Evolutionary conservation across 1,139 yeast species (phyloP), one percentile per base, ranked within the genome.

Genomic region (Groenewaldozyma auringiensis): DNA sequence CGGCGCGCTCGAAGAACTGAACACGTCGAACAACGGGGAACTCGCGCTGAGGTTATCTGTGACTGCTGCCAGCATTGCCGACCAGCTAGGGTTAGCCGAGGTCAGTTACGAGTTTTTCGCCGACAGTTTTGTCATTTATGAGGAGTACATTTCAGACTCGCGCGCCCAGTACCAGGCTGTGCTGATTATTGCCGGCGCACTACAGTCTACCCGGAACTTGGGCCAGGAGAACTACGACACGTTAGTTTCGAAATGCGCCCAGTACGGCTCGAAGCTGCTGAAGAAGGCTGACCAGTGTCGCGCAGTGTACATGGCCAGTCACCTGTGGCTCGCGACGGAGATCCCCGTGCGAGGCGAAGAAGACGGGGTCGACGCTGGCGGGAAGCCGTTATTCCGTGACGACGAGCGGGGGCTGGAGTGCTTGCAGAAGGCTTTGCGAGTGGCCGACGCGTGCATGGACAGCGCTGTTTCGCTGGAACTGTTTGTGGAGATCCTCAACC

Each of bases 231-330:
- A 78, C 57, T 89, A 85, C 63, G 94, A 87, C 56, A 76, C 79
- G 6, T 70, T 92, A 54, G 87, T 88, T 41, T 84, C 94, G 20
- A 83, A 89, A 60, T 75, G 92, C 47, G 87, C 96, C 1, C 67
- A 89, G 42, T 86, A 88, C 60, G 95, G 95, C 1, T 85, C 95
- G 8, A 86, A 86, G 61, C 71, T 92, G 47, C 73, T 92, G 60
- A 87, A 86, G 62, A 92, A 89, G 62, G 92, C 92, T 31, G 97
- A 89, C 59, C 98, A 89, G 64, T 89, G 97, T 61, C 78, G 96
- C 20, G 81, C 95, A 0, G 94, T 92, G 4, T 86, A 84, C 59
- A 67, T 79, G 45, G 89, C 96, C 45, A 82, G 95, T 2, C 96
- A 92, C 64, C 68, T 92, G 44, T 92, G 96, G 96, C 88, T 95